These are phyloP conservation scores for Eruca vesicaria DNA, from an alignment of 441 rosid genomes.

Conservation along the genomic window DNA sequence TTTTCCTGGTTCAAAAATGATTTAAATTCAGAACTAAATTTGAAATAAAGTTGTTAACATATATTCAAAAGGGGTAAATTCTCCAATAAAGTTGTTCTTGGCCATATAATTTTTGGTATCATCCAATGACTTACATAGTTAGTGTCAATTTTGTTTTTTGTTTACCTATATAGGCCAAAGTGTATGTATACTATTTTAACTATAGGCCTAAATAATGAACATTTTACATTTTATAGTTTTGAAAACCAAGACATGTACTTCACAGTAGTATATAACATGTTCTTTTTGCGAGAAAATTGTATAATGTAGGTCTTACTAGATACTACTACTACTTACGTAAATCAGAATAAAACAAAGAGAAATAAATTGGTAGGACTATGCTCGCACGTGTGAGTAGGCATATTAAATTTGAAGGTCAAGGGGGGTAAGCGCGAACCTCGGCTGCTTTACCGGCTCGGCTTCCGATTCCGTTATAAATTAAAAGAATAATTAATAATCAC, in stretches of 20 bases:
- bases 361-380: constrained; percentile 31
- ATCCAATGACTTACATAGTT: not conserved
- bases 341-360: not conserved
- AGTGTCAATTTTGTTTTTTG: not conserved
- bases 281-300: not conserved
- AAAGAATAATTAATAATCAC: not conserved
- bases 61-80: not conserved
- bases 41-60: not conserved
- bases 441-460: constrained; percentile 58
- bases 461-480: not conserved
- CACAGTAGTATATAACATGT: not conserved
- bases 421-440: constrained; percentile 48
- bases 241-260: not conserved
- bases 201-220: not conserved
- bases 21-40: not conserved
- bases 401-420: constrained; percentile 34
- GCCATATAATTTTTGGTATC: not conserved
- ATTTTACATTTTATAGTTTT: not conserved
- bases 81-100: not conserved
- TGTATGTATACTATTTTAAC: not conserved
- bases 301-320: not conserved
- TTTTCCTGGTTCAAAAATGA: not conserved
- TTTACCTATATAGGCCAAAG: not conserved
- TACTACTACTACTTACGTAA: not conserved
- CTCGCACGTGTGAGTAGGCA: constrained; percentile 62